These are phyloP conservation scores for Candolleomyces aberdarensis DNA, from an alignment of 768 basidiomycete species.

Conservation along the genomic window DNA sequence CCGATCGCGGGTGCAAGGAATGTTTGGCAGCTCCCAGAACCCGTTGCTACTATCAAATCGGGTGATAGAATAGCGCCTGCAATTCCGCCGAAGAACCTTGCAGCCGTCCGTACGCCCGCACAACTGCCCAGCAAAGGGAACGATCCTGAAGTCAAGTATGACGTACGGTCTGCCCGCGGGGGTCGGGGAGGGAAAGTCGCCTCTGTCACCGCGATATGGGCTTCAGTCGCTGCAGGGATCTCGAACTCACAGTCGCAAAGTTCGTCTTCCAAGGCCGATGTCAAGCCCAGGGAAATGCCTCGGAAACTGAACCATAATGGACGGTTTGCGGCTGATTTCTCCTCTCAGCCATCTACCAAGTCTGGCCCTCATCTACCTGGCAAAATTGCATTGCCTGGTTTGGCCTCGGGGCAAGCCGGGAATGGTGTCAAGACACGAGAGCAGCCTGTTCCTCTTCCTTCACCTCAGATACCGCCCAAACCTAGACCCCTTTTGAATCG, in stretches of 20 bases:
- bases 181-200: conserved; percentile 74
- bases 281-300: background rate
- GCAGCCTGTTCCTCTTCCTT: background rate
- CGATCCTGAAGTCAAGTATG: conserved; percentile 62
- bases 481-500: background rate
- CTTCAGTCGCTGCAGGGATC: conserved; percentile 39
- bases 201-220: conserved; percentile 73
- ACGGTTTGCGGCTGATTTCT: background rate
- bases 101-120: background rate
- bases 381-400: conserved; percentile 7
- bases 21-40: conserved; percentile 3
- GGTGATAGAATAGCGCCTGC: background rate
- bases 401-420: background rate
- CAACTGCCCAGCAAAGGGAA: conserved; percentile 16
- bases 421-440: background rate
- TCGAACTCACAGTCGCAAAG: background rate
- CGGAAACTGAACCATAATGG: conserved; percentile 2
- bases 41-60: background rate
- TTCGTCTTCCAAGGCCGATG: background rate
- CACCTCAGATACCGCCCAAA: background rate
- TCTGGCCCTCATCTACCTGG: conserved; percentile 6
- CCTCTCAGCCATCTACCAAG: background rate
- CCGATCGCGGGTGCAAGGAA: conserved; percentile 1
- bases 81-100: background rate
- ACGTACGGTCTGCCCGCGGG: conserved; percentile 73